These are phyloP conservation scores for Chimonanthus praecox DNA, from an alignment of 164 flowering plant species.

Conservation along the genomic window DNA sequence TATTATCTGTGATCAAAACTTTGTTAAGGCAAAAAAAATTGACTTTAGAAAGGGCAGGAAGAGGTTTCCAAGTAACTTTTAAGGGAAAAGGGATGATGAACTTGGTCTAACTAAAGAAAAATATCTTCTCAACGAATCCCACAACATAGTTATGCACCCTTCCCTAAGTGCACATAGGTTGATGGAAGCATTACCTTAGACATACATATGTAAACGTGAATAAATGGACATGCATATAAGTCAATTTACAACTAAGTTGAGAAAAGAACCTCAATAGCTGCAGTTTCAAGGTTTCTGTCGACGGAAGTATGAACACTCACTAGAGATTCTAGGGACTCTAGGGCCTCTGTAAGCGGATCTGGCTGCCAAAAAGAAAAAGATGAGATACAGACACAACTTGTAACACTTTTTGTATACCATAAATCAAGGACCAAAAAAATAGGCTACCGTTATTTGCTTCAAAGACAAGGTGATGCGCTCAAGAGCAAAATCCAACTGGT, in stretches of 20 bases:
- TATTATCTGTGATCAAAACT: too few species aligned
- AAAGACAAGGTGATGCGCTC: slow-evolving; percentile 81
- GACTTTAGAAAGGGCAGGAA: too few species aligned
- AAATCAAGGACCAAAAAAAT: not conserved
- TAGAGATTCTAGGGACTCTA: slow-evolving; percentile 44
- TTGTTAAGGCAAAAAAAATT: too few species aligned
- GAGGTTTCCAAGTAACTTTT: too few species aligned
- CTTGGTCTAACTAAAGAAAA: too few species aligned
- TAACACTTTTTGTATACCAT: not conserved
- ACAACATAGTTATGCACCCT: too few species aligned
- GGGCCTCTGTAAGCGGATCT: slow-evolving; percentile 74
- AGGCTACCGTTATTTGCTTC: slow-evolving; percentile 67
- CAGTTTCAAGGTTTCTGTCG: slow-evolving; percentile 43
- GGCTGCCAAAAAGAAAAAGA: slow-evolving; percentile 47
- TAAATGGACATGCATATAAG: too few species aligned
- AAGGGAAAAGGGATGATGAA: too few species aligned
- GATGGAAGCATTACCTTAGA: too few species aligned
- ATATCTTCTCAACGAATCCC: too few species aligned
- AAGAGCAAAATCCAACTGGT: slow-evolving; percentile 74
- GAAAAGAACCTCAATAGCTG: slow-evolving; percentile 61
- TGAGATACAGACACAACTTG: not conserved
- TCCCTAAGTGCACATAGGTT: too few species aligned
- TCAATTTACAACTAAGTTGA: not conserved
- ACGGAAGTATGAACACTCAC: slow-evolving; percentile 51
- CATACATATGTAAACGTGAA: too few species aligned